Evolutionary conservation across 2,329 filamentous ascomycete genomes (phyloP), one percentile per base, ranked within the genome.

Genomic region (Lizonia empirigonia): DNA sequence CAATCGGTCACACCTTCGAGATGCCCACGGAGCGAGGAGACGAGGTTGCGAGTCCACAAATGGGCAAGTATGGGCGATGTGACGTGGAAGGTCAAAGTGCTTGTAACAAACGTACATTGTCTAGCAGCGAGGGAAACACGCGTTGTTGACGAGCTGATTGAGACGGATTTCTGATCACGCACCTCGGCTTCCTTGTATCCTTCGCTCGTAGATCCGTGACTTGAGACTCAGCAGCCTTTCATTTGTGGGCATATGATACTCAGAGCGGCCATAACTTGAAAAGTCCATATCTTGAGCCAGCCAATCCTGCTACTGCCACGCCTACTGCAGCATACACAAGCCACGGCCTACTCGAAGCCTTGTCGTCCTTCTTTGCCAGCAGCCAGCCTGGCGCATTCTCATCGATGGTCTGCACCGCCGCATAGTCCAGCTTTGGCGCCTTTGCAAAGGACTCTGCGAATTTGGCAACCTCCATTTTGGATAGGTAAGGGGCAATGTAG

Each of bases 381-480:
- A 52, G 36, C 50, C 55, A 59, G 0, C 56, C 54, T 16, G 50
- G 46, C 1, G 46, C 41, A 26, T 48, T 36, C 33, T 59, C 56
- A 18, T 60, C 52, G 35, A 63, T 61, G 7, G 50, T 58, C 16
- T 41, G 40, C 8, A 53, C 50, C 13, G 51, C 45, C 29, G 33
- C 56, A 38, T 60, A 59, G 4, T 51, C 44, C 38, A 63, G 16
- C 41, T 63, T 59, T 0, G 60, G 53, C 3, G 45, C 44, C 26
- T 40, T 37, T 4, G 41, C 44, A n/a, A 55, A 37, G 3, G 32
- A 41, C 5, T 37, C 36, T 5, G 53, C 42, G 5, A 59, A 30
- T 2, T 39, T 29, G 22, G 18, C 32, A 1, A 44, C 6, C n/a
- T 56, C 49, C 5, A 16, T 27, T 12, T 49, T 42, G 1, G 39